Base-by-base conservation (phyloP, 441 rosid genomes). In the Theobroma grandiflorum region DNA sequence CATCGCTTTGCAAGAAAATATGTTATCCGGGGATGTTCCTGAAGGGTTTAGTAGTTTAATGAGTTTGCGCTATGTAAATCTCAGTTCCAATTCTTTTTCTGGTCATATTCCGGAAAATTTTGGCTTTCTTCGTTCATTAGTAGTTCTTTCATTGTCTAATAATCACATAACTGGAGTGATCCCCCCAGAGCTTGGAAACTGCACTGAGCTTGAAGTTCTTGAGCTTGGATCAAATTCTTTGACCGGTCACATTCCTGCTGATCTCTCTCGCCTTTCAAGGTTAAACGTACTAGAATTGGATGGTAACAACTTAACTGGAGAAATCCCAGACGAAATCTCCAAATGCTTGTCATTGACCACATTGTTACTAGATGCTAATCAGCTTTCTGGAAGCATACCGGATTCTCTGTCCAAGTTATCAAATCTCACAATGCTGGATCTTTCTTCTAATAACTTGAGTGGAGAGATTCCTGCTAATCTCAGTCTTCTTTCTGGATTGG, bases 41-140 rank as follows among this genome's bases (percentile, higher is more conserved):
- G 98, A 95, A 88, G 98, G 98, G n/a, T 89, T 95, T 70, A 94
- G 98, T 84, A 97, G 98, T 84, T 87, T 97, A 85, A 84, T 80
- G 87, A 87, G 94, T 85, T 84, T 95, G 81, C 86, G 79, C 64
- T 89, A 89, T 78, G 81, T 94, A 78, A 95, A 95, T 85, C 92
- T 97, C 52, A 94, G 92, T 71, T 86, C 86, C 74, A 97, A 97
- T 84, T 84, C 82, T 2, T 90, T 95, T 76, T 86, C 92, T 0
- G 97, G 99, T 78, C 85, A 87, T 70, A 89, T 97, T 67, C 98
- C 98, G 0, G 75, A 85, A 22, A 93, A 98, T 33, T 93, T 91
- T 38, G 96, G 97, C 38, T 95, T 91, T 85, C 95, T 97, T 31
- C 85, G 83, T 79, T 86, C 95, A 16, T 76, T 95, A 79, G 89